Conservation (phyloP, 768 basidiomycete genomes). For the Lactarius sanguifluus region DNA sequence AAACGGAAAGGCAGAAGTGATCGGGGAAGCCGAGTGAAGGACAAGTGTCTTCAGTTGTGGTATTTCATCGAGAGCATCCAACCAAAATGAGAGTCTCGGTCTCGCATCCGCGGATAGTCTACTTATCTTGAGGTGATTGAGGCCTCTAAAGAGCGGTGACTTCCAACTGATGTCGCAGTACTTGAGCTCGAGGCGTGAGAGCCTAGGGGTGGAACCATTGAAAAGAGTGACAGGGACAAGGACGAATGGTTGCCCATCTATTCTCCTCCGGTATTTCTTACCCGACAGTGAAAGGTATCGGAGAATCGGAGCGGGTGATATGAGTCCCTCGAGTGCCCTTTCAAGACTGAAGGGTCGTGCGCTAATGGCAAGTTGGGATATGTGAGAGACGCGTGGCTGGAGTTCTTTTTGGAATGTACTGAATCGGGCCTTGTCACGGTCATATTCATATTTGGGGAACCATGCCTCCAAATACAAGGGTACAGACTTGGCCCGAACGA, state of each 20-base stretch:
- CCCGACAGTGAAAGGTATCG: background rate
- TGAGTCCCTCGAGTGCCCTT: background rate
- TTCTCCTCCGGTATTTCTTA: no score
- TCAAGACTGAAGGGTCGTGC: background rate
- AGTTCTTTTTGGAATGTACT: background rate
- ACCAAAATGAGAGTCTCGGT: conserved; percentile 1
- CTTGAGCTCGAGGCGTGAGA: background rate
- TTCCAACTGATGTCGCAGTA: conserved; percentile 12
- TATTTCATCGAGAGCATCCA: conserved; percentile 2
- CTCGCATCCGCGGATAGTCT: background rate
- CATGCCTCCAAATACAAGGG: background rate
- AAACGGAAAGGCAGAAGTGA: background rate
- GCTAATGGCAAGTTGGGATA: background rate
- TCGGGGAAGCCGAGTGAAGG: background rate
- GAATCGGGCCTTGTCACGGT: background rate
- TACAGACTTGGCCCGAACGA: background rate
- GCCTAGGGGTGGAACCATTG: conserved; percentile 1
- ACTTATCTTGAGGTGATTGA: background rate
- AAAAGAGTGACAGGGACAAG: background rate
- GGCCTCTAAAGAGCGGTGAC: conserved; percentile 6
- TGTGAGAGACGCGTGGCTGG: background rate
- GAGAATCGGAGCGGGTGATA: background rate
- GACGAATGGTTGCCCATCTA: no score
- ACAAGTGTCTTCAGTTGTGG: background rate
- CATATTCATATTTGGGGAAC: background rate